Evolutionary conservation across 1,284 basidiomycete species (phyloP).

Genomic region (Sanghuangporus weigelae): DNA sequence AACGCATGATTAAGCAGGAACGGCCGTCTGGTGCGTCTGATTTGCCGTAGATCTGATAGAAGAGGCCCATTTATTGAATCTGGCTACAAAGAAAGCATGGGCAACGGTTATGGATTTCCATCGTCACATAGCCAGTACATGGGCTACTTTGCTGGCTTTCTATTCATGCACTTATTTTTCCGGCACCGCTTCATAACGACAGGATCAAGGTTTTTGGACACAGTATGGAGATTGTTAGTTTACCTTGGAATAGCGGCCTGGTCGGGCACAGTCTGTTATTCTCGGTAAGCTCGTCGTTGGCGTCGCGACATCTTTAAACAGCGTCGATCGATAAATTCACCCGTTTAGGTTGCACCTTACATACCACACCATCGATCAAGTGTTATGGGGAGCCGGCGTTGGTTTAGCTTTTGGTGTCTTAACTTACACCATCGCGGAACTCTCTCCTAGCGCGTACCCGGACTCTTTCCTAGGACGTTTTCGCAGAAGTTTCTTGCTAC

Average conservation of each 20-base stretch:
- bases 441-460: slow-evolving; percentile 51
- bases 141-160: slow-evolving; percentile 79
- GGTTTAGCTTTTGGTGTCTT: slow-evolving; percentile 53
- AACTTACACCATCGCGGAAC: slow-evolving; percentile 58
- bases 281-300: slow-evolving; percentile 45
- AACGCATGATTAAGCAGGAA: slow-evolving; percentile 62
- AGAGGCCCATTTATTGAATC: not conserved
- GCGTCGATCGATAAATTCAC: not conserved
- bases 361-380: slow-evolving; percentile 70
- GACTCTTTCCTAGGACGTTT: slow-evolving; percentile 44
- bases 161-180: slow-evolving; percentile 67
- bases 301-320: not conserved
- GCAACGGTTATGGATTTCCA: slow-evolving; percentile 81
- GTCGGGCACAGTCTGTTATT: slow-evolving; percentile 70
- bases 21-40: slow-evolving; percentile 57
- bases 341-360: slow-evolving; percentile 55
- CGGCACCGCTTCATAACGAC: slow-evolving; percentile 60
- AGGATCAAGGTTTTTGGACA: slow-evolving; percentile 46
- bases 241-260: slow-evolving; percentile 49
- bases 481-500: slow-evolving; percentile 46
- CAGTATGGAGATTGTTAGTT: slow-evolving; percentile 38
- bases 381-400: slow-evolving; percentile 68
- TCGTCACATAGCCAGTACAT: slow-evolving; percentile 88
- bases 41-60: not conserved
- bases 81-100: slow-evolving; percentile 43